Percentiles rank a stretch among this genome's conserved stretches.
Conservation (phyloP, 2,329 filamentous ascomycete genomes). For the Hansfordia pulvinata region DNA sequence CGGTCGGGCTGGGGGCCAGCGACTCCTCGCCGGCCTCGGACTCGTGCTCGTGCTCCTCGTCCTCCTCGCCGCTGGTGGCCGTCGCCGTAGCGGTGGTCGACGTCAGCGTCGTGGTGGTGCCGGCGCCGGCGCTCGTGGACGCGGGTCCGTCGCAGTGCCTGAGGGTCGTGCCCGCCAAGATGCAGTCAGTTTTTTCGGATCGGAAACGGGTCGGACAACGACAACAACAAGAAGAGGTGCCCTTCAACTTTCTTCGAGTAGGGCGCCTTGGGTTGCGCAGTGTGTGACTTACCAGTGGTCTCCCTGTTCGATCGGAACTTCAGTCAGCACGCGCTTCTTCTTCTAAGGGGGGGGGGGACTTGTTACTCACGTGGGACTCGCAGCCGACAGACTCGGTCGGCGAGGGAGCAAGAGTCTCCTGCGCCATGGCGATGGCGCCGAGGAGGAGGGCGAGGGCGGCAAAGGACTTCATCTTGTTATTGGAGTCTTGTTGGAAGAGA, state of each 20-base stretch:
- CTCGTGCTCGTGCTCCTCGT: constrained; percentile 1
- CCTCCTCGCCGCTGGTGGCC: constrained; percentile 4
- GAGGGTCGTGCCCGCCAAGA: constrained; percentile 3
- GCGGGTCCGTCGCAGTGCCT: constrained; percentile 11
- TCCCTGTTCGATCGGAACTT: too few species aligned
- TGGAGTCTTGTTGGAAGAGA: too few species aligned
- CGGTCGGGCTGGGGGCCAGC: constrained; percentile 8
- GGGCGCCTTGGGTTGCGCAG: too few species aligned
- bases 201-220: background rate
- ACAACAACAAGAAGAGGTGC: background rate
- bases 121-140: background rate
- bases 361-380: constrained; percentile 20
- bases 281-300: constrained; percentile 25
- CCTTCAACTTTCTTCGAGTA: too few species aligned
- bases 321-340: too few species aligned
- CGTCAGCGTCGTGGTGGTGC: background rate
- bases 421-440: too few species aligned
- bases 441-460: too few species aligned
- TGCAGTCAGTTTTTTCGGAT: background rate
- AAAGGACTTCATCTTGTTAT: too few species aligned
- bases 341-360: too few species aligned
- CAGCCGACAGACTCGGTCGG: constrained; percentile 20
- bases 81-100: background rate
- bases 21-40: constrained; percentile 3
- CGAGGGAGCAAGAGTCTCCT: constrained; percentile 9